A percentile compares a stretch with the other conserved stretches of the same genome.
phyloP scores from a whole-genome alignment of 495 filamentous ascomycete species.

The Tuber magnatum region DNA sequence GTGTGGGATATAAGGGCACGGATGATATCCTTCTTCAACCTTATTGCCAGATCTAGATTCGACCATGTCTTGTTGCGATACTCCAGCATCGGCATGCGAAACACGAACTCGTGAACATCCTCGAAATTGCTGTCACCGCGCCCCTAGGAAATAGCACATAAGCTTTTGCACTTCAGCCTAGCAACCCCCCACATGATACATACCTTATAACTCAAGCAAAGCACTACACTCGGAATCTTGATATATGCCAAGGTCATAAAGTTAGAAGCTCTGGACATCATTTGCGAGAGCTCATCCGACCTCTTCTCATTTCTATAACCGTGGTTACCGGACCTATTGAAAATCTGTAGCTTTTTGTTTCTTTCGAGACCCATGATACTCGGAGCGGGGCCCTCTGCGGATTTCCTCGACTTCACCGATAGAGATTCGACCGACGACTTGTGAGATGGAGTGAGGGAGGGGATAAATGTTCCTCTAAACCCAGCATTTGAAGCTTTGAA shows the following conservation, averaged over 20 bases:
- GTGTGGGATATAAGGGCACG: conserved; percentile 90
- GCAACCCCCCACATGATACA: not conserved
- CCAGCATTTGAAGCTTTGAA: conserved; percentile 30
- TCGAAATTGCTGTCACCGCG: conserved; percentile 89
- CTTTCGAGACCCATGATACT: conserved; percentile 25
- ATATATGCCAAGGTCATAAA: conserved; percentile 97
- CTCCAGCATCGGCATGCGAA: conserved; percentile 87
- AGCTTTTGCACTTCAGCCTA: not conserved
- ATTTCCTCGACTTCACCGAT: conserved; percentile 35
- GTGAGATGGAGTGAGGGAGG: conserved; percentile 25
- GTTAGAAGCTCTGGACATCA: conserved; percentile 90
- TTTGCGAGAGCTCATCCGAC: conserved; percentile 92
- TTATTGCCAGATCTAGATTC: conserved; percentile 85
- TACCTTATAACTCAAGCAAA: conserved; percentile 88
- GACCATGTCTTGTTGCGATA: conserved; percentile 99
- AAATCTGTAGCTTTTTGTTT: conserved; percentile 37
- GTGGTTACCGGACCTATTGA: conserved; percentile 24
- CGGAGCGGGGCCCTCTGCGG: conserved; percentile 31
- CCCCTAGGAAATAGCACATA: conserved; percentile 45
- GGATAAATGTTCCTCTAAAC: conserved; percentile 30
- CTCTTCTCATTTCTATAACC: conserved; percentile 42
- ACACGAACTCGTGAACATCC: conserved; percentile 95
- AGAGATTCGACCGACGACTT: conserved; percentile 34
- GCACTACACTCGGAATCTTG: conserved; percentile 85
- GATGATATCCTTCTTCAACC: conserved; percentile 80